Percentiles rank a stretch among this genome's conserved stretches.
These are phyloP conservation scores for Blastocrithidia nonstop DNA, from an alignment of 208 protist species.

Conservation along the genomic window DNA sequence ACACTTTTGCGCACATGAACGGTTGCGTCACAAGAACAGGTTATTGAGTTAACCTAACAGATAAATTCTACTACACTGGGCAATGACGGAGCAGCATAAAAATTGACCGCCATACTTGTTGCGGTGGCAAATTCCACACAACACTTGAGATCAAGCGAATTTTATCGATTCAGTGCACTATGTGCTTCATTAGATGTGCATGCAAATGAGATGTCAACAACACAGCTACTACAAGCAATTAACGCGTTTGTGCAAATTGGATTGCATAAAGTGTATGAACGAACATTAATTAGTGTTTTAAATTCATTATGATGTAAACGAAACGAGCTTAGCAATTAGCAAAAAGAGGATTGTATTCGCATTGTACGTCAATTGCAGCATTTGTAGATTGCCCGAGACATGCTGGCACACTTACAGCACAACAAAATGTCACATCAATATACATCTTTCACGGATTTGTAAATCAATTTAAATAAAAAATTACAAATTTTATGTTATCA, in stretches of 20 bases:
- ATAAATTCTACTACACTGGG: constrained; percentile 50
- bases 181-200: constrained; percentile 44
- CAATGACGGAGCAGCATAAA: constrained; percentile 12
- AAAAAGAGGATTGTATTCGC: constrained; percentile 12
- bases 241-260: constrained; percentile 40
- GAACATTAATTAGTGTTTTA: constrained; percentile 25
- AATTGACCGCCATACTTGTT: constrained; percentile 30
- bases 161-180: constrained; percentile 43
- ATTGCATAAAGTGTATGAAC: constrained; percentile 12
- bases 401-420: too few relatives aligned
- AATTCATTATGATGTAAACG: constrained; percentile 36
- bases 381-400: too few relatives aligned
- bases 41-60: constrained; percentile 63
- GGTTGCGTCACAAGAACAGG: constrained; percentile 40
- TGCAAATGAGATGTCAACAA: constrained; percentile 28
- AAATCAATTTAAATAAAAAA: constrained; percentile 1
- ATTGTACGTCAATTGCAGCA: background rate
- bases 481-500: constrained; percentile 1
- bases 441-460: too few relatives aligned
- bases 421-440: too few relatives aligned
- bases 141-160: constrained; percentile 12
- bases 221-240: constrained; percentile 43
- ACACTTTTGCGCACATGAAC: constrained; percentile 59
- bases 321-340: constrained; percentile 26
- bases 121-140: constrained; percentile 35